These are phyloP conservation scores for Mytilinidion resinicola DNA, from an alignment of 495 filamentous ascomycete genomes.

Conservation along the genomic window DNA sequence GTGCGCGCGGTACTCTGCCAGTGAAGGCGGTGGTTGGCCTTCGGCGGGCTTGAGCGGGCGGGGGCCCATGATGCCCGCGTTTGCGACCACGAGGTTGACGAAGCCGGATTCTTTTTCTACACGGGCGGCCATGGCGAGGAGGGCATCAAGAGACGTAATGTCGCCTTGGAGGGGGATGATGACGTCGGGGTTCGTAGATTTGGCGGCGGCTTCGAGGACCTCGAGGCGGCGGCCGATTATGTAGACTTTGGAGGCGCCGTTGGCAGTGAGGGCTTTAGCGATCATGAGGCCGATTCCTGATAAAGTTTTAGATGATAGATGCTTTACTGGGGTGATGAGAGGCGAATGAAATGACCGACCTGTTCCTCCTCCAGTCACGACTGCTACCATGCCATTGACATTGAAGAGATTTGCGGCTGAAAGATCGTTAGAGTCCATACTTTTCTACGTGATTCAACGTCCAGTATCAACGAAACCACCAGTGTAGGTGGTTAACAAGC, in stretches of 20 bases:
- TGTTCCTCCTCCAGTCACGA: constrained; percentile 57
- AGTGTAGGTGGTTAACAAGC: too few species aligned
- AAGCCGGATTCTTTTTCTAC: constrained; percentile 51
- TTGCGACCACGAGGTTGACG: constrained; percentile 61
- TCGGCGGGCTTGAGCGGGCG: constrained; percentile 31
- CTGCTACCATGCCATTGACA: constrained; percentile 54
- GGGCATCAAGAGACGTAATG: constrained; percentile 57
- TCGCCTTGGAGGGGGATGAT: constrained; percentile 60
- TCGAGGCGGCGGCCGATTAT: constrained; percentile 57
- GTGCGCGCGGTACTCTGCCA: constrained; percentile 48
- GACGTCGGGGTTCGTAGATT: constrained; percentile 17
- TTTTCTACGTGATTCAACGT: background rate
- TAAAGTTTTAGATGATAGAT: background rate
- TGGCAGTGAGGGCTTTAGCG: constrained; percentile 54
- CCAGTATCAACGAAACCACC: too few species aligned
- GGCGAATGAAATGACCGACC: constrained; percentile 32
- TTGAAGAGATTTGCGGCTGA: constrained; percentile 41
- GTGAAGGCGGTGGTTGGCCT: constrained; percentile 34
- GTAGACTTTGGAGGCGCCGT: constrained; percentile 59
- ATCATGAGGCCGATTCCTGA: constrained; percentile 61
- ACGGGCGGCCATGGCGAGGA: constrained; percentile 46
- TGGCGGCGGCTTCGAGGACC: constrained; percentile 44
- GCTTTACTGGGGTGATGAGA: background rate
- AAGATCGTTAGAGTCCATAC: background rate
- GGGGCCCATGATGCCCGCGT: constrained; percentile 58